Percentiles rank a stretch among this genome's conserved stretches.
phyloP scores from a whole-genome alignment of 2,329 filamentous ascomycete genomes.

The Pseudogymnoascus sp. region DNA sequence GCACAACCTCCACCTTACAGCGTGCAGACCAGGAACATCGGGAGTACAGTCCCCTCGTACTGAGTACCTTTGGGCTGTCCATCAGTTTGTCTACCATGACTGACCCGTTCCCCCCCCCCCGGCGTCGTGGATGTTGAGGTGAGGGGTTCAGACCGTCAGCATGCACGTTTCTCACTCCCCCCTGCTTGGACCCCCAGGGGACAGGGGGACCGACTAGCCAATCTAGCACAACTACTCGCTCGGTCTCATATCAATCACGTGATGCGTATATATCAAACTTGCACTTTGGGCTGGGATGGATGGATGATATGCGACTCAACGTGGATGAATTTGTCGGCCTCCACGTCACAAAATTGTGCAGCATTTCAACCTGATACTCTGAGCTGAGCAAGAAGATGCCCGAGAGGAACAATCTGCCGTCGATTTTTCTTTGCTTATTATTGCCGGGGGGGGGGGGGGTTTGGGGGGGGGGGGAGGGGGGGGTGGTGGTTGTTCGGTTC shows the following conservation, averaged over 20 bases:
- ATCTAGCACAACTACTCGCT: neutral
- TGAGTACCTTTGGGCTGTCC: neutral
- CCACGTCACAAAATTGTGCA: neutral
- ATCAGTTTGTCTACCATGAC: neutral
- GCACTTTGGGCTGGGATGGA: neutral
- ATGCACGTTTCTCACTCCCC: neutral
- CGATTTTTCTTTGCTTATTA: neutral
- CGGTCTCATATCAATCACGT: neutral
- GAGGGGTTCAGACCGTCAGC: neutral
- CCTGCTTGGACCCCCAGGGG: neutral
- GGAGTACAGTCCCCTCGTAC: neutral
- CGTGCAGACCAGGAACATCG: neutral
- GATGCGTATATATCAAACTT: neutral
- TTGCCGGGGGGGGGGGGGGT: neutral
- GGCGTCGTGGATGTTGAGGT: neutral
- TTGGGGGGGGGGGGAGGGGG: neutral
- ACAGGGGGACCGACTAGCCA: neutral
- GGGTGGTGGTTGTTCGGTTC: neutral
- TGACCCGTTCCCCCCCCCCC: neutral
- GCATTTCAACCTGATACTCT: neutral
- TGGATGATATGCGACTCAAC: neutral
- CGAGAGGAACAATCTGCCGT: neutral
- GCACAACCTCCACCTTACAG: neutral
- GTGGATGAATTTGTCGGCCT: slow-evolving; percentile 2
- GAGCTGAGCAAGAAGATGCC: neutral